Conservation (phyloP, 805 yeast genomes). For the Priceomyces haplophilus region DNA sequence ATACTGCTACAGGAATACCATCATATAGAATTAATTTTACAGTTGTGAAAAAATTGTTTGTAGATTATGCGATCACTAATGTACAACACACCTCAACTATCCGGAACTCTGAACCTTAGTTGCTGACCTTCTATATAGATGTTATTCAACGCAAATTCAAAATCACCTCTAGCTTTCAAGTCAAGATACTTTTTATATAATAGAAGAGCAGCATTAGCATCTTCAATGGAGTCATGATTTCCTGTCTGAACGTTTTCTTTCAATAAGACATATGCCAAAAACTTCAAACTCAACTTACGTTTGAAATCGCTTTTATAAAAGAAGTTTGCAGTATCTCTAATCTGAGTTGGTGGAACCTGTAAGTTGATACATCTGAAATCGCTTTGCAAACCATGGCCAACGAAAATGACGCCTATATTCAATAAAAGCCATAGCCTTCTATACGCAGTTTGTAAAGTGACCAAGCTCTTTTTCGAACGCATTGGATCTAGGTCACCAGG, state of each 20-base stretch:
- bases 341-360: conserved; percentile 80
- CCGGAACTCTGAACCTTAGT: conserved; percentile 52
- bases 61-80: neutral
- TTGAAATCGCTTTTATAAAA: conserved; percentile 73
- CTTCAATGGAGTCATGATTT: conserved; percentile 96
- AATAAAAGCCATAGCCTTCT: conserved; percentile 85
- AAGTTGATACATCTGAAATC: conserved; percentile 93
- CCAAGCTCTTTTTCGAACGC: conserved; percentile 64
- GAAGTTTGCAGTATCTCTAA: conserved; percentile 82
- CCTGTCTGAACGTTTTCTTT: conserved; percentile 80
- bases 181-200: conserved; percentile 72
- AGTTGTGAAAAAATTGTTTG: too few relatives aligned
- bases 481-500: conserved; percentile 82
- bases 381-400: conserved; percentile 89
- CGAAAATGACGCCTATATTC: conserved; percentile 85
- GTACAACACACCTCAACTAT: conserved; percentile 7
- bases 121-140: conserved; percentile 71
- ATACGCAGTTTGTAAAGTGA: conserved; percentile 78
- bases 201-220: conserved; percentile 81
- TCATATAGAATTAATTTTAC: too few relatives aligned
- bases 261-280: conserved; percentile 76
- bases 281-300: conserved; percentile 78
- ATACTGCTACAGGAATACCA: too few relatives aligned
- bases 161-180: conserved; percentile 52
- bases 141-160: conserved; percentile 59